Evolutionary conservation across 2,329 filamentous ascomycete genomes (phyloP).

Genomic region (Emydomyces testavorans): DNA sequence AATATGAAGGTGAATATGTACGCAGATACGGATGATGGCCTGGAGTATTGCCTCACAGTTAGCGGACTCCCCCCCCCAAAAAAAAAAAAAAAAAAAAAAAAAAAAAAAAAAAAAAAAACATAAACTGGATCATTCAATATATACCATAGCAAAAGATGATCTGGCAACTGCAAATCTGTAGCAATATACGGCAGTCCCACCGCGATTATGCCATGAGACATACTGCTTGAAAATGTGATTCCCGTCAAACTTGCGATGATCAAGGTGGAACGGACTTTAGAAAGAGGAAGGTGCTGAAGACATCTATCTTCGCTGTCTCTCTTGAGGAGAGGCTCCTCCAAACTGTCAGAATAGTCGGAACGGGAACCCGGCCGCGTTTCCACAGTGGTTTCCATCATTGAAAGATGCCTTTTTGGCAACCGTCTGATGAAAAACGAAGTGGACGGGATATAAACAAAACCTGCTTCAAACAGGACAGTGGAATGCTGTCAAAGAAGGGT

Average conservation of each 20-base stretch:
- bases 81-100: no score
- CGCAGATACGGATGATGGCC: slow-evolving; percentile 13
- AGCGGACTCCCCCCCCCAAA: neutral
- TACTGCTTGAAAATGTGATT: slow-evolving; percentile 21
- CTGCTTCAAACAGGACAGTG: neutral
- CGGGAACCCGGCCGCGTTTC: neutral
- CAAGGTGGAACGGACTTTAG: slow-evolving; percentile 7
- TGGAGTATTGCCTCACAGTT: neutral
- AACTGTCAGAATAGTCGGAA: neutral
- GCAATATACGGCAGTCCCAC: slow-evolving; percentile 36
- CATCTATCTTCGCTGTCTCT: slow-evolving; percentile 1
- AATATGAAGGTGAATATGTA: neutral
- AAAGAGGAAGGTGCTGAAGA: slow-evolving; percentile 5
- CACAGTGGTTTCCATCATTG: neutral
- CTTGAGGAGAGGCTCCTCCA: slow-evolving; percentile 8
- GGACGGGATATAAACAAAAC: neutral
- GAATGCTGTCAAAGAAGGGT: neutral
- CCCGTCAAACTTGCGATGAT: slow-evolving; percentile 12
- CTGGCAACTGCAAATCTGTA: slow-evolving; percentile 24
- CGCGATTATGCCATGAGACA: slow-evolving; percentile 32
- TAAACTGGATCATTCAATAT: neutral
- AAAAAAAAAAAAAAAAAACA: no score
- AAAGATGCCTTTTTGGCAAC: neutral
- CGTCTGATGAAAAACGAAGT: neutral
- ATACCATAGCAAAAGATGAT: slow-evolving; percentile 14